Evolutionary conservation across 2,329 filamentous ascomycete genomes (phyloP), one percentile per base, ranked within the genome.

Genomic region (Fusarium chaquense): DNA sequence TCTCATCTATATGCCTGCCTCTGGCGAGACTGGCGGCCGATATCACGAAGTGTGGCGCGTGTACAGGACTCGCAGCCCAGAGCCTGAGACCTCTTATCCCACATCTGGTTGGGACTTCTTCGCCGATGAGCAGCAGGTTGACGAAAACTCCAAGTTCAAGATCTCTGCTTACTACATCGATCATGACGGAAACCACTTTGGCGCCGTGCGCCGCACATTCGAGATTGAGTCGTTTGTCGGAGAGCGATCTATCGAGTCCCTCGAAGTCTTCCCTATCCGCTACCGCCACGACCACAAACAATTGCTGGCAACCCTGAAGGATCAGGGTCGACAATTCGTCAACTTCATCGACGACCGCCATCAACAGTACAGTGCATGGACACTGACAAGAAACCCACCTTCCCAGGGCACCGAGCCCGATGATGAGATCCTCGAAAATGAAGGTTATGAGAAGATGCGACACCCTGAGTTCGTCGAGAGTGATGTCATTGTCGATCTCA

Each of bases 401-500:
- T 70, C 64, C 33, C 61, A 76, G 26, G 69, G 57, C 5, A 58
- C 44, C 0, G 75, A 77, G 6, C 68, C 76, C 1, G 78, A 80
- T 1, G 71, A 76, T 1, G 79, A 80, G 62, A 78, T 79, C 6
- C 72, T 81, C 10, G 59, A 76, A 0, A 70, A 70, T 10, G 73
- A 75, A 40, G 68, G 76, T 18, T 77, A 79, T 16, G 63, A 74
- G 50, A 76, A 76, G 72, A 77, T 77, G 76, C 79, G 78, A 0
- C 80, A 81, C 30, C 78, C 78, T 0, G 80, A 82, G 64, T 80
- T 79, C 18, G 76, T 83, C 3, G 79, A 83, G 58, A 81, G 79
- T 46, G 79, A 83, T 26, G 79, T 83, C n/a, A 81, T 83, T 10
- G 77, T 83, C 5, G 80, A 83, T 38, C 73, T 83, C n/a, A 76